These are phyloP conservation scores for Cicer pinnatifidum DNA, from an alignment of 306 rosid species.

Conservation along the genomic window DNA sequence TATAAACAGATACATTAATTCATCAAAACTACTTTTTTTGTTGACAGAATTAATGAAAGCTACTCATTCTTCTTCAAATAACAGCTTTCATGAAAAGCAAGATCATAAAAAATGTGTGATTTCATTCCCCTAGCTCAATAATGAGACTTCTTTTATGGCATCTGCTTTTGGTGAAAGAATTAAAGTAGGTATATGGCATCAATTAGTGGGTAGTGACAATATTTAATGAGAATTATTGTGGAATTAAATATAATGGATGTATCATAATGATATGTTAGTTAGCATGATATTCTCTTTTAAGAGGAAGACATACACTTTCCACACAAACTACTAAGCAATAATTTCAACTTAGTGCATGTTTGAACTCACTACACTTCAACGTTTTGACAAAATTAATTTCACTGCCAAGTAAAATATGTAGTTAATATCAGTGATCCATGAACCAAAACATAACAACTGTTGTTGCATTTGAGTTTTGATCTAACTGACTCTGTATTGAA, in stretches of 20 bases:
- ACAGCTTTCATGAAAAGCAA: slow-evolving; percentile 45
- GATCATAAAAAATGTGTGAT: slow-evolving; percentile 44
- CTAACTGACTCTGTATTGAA: neutral
- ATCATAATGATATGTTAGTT: slow-evolving; percentile 33
- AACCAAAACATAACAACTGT: neutral
- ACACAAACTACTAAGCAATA: neutral
- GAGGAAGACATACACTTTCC: neutral
- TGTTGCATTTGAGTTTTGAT: neutral
- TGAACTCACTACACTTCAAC: too few relatives aligned
- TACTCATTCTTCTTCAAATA: slow-evolving; percentile 42
- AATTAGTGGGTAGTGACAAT: slow-evolving; percentile 46
- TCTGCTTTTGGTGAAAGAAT: slow-evolving; percentile 48
- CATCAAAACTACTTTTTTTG: slow-evolving; percentile 11
- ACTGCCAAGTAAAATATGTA: too few relatives aligned
- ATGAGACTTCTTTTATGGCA: slow-evolving; percentile 37
- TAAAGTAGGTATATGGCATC: slow-evolving; percentile 41
- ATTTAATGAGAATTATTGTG: slow-evolving; percentile 39
- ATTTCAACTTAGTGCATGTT: neutral
- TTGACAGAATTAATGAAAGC: slow-evolving; percentile 11
- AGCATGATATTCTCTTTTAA: slow-evolving; percentile 38
- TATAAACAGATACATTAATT: slow-evolving; percentile 9
- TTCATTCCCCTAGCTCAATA: slow-evolving; percentile 43
- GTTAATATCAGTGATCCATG: neutral
- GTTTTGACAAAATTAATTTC: too few relatives aligned
- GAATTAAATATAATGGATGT: slow-evolving; percentile 40